Conservation (phyloP, 495 filamentous ascomycete genomes). For the Geopyxis carbonaria region DNA sequence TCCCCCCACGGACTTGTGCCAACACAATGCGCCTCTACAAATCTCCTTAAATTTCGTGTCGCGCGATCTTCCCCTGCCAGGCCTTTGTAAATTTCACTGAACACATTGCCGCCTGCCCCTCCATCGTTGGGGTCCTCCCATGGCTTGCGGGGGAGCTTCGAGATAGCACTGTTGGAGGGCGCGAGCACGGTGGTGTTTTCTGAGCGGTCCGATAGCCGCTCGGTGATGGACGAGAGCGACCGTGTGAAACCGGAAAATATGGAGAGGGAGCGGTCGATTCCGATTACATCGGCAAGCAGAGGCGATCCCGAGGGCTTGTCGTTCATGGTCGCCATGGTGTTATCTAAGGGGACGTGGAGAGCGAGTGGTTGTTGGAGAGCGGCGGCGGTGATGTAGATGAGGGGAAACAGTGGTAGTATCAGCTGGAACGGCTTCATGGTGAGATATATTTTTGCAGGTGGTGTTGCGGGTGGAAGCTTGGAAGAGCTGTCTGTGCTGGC, state of each 20-base stretch:
- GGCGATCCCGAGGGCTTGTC: constrained; percentile 19
- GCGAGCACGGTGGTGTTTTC: constrained; percentile 81
- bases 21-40: constrained; percentile 78
- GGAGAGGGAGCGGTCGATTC: constrained; percentile 61
- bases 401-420: no score
- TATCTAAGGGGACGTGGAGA: neutral
- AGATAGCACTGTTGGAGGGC: constrained; percentile 66
- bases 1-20: constrained; percentile 63
- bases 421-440: no score
- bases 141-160: constrained; percentile 66
- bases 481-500: no score
- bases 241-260: constrained; percentile 77
- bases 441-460: no score
- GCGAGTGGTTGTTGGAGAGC: no score
- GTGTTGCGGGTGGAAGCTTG: no score
- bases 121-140: constrained; percentile 89
- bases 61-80: constrained; percentile 63
- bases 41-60: constrained; percentile 55
- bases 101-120: constrained; percentile 39
- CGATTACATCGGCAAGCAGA: constrained; percentile 71
- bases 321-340: constrained; percentile 9
- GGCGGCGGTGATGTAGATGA: no score
- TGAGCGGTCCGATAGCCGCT: constrained; percentile 48
- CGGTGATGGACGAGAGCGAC: constrained; percentile 54
- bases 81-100: constrained; percentile 57